These are phyloP conservation scores for Isabelozyma rhagii DNA, from an alignment of 805 yeast species.

Conservation along the genomic window DNA sequence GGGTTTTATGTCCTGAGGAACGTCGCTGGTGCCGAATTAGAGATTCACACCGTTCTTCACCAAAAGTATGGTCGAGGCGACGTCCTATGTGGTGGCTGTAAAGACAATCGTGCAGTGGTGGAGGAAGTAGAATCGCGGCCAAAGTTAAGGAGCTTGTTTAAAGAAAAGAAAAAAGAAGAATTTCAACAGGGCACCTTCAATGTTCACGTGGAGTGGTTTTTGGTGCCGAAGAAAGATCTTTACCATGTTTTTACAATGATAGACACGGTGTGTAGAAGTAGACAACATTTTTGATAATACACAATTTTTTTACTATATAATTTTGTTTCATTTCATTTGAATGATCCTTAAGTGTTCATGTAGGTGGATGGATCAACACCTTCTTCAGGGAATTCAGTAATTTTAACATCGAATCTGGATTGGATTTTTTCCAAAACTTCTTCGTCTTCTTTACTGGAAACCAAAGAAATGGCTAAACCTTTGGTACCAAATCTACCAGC, in stretches of 20 bases:
- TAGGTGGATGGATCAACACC: slow-evolving; percentile 97
- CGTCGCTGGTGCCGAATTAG: slow-evolving; percentile 37
- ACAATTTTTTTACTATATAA: neutral
- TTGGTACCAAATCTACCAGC: slow-evolving; percentile 99
- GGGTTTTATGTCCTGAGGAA: slow-evolving; percentile 34
- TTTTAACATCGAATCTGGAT: slow-evolving; percentile 94
- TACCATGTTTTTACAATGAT: slow-evolving; percentile 27
- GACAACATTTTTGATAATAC: slow-evolving; percentile 1
- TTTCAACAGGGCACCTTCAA: slow-evolving; percentile 15
- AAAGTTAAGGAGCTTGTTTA: slow-evolving; percentile 1
- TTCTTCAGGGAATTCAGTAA: slow-evolving; percentile 93
- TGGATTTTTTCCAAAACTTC: slow-evolving; percentile 89
- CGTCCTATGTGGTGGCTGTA: slow-evolving; percentile 48
- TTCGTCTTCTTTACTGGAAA: slow-evolving; percentile 82
- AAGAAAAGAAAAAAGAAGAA: neutral
- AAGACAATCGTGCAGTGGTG: neutral
- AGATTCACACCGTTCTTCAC: slow-evolving; percentile 39
- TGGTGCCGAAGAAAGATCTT: slow-evolving; percentile 44
- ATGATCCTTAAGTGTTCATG: slow-evolving; percentile 77
- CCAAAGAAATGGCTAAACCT: slow-evolving; percentile 93
- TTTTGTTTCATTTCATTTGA: neutral
- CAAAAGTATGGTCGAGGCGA: slow-evolving; percentile 45
- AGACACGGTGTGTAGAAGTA: slow-evolving; percentile 19
- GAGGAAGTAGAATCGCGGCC: neutral
- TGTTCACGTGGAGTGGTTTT: slow-evolving; percentile 55